Percentiles rank a stretch among this genome's conserved stretches.
These are phyloP conservation scores for Pyrenochaeta sp. DNA, from an alignment of 2,329 filamentous ascomycete species.

Conservation along the genomic window DNA sequence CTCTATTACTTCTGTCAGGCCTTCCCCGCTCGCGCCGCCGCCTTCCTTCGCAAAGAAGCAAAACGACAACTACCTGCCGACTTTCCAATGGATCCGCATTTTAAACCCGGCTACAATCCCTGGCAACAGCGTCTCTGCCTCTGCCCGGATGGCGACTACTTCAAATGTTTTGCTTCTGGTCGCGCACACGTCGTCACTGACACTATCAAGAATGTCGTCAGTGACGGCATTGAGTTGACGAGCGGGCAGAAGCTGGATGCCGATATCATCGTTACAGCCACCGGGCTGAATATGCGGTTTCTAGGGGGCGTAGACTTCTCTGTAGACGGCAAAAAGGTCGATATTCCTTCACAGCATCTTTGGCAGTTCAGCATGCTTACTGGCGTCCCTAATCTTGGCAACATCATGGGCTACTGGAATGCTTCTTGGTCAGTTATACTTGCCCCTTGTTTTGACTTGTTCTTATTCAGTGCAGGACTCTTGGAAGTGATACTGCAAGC, in stretches of 20 bases:
- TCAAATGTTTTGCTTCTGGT: conserved; percentile 58
- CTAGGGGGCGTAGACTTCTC: conserved; percentile 60
- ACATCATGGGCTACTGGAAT: conserved; percentile 67
- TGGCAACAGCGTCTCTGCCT: conserved; percentile 80
- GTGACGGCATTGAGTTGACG: conserved; percentile 57
- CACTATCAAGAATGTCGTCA: conserved; percentile 60
- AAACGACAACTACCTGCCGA: conserved; percentile 60
- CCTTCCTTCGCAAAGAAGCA: conserved; percentile 57
- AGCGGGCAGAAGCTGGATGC: conserved; percentile 59
- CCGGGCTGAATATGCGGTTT: conserved; percentile 65
- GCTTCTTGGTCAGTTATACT: too few relatives aligned
- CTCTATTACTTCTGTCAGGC: conserved; percentile 60
- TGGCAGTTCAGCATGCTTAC: conserved; percentile 70
- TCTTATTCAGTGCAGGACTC: too few relatives aligned
- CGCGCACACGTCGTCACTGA: conserved; percentile 64
- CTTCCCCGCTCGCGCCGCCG: conserved; percentile 61
- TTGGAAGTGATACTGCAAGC: conserved; percentile 64
- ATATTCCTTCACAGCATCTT: conserved; percentile 60
- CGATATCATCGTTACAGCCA: conserved; percentile 71
- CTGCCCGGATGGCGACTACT: conserved; percentile 68
- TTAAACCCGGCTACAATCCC: conserved; percentile 57
- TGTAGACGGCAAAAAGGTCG: conserved; percentile 59
- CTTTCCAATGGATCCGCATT: conserved; percentile 53
- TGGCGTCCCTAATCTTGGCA: conserved; percentile 66
- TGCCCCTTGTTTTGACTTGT: too few relatives aligned